A percentile compares a stretch with the other conserved stretches of the same genome.
Conservation (phyloP, 75 land plant genomes). For the Cryptomeria japonica region DNA sequence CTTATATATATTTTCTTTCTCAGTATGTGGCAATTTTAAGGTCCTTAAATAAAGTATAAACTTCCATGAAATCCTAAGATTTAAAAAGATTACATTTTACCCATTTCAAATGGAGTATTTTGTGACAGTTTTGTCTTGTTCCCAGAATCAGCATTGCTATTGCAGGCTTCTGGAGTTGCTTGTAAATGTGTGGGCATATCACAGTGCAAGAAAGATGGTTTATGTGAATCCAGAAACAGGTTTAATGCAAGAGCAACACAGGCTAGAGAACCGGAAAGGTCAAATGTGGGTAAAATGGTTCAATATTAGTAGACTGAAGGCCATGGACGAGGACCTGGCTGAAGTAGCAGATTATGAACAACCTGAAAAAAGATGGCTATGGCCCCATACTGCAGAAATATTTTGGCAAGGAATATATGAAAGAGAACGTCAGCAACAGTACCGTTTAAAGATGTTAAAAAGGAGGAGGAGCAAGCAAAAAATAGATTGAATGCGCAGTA, state of each 20-base stretch:
- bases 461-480: slow-evolving; percentile 63
- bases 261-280: slow-evolving; percentile 57
- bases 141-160: slow-evolving; percentile 89
- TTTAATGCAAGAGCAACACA: slow-evolving; percentile 79
- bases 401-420: slow-evolving; percentile 87
- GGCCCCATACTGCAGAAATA: slow-evolving; percentile 95
- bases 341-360: slow-evolving; percentile 73
- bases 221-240: slow-evolving; percentile 82
- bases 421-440: slow-evolving; percentile 61
- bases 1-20: neutral
- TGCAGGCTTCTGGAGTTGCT: slow-evolving; percentile 88
- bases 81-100: neutral
- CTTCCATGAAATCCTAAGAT: neutral
- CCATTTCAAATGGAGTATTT: neutral
- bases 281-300: slow-evolving; percentile 87
- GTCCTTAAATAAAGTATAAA: neutral
- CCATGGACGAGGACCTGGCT: slow-evolving; percentile 95
- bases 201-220: slow-evolving; percentile 80
- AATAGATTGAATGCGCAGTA: slow-evolving; percentile 45
- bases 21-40: neutral
- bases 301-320: slow-evolving; percentile 58
- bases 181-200: slow-evolving; percentile 96
- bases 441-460: slow-evolving; percentile 50
- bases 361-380: slow-evolving; percentile 69
- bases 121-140: neutral